phyloP scores from a whole-genome alignment of 345 rosid genomes.

The Ailanthus altissimus region DNA sequence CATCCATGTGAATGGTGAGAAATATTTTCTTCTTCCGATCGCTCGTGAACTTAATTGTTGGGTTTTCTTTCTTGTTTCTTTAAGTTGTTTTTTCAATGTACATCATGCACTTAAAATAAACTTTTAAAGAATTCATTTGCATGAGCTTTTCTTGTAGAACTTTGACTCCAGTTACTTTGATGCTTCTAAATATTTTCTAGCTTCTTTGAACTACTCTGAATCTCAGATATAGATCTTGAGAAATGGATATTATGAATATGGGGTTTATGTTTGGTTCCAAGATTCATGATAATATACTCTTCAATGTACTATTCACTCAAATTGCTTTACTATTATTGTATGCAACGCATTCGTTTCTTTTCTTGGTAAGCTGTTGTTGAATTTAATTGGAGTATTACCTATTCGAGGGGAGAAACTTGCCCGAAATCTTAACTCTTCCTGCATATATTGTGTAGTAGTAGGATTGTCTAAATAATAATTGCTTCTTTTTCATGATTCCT shows the following conservation, averaged over 20 bases:
- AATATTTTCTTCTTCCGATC: neutral
- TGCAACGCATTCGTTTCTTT: conserved; percentile 17
- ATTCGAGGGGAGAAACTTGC: conserved; percentile 13
- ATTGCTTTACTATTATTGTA: neutral
- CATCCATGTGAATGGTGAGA: neutral
- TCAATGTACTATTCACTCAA: no score
- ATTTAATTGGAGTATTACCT: conserved; percentile 24
- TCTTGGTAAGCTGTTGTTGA: conserved; percentile 32
- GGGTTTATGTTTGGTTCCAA: no score
- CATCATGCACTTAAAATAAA: neutral
- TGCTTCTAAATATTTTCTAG: neutral
- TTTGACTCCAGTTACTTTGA: neutral
- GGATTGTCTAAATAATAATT: conserved; percentile 20
- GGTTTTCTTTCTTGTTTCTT: neutral
- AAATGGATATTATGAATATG: no score
- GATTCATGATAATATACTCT: no score
- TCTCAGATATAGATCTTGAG: no score
- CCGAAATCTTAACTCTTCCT: conserved; percentile 22
- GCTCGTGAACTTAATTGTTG: neutral
- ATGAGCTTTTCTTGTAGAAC: neutral
- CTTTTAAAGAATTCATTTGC: neutral
- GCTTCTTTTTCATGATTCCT: conserved; percentile 21
- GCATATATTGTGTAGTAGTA: conserved; percentile 30
- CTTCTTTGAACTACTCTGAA: no score
- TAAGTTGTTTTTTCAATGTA: neutral